A percentile compares a stretch with the other conserved stretches of the same genome.
These are phyloP conservation scores for Colletotrichum liriopes DNA, from an alignment of 2,329 filamentous ascomycete species.

Conservation along the genomic window DNA sequence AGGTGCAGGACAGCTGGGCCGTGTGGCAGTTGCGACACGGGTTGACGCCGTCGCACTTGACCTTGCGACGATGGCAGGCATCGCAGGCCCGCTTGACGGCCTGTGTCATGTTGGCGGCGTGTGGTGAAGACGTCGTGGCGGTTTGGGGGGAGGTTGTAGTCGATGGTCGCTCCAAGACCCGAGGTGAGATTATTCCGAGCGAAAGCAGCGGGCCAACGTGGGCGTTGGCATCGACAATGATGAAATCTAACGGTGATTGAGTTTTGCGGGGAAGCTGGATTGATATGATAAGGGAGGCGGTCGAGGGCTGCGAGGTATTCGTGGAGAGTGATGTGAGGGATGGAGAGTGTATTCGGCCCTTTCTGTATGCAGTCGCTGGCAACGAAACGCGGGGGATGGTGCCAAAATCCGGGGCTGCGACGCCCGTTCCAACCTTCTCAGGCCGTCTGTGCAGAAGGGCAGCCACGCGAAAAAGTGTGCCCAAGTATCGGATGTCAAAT, in stretches of 20 bases:
- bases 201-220: conserved; percentile 9
- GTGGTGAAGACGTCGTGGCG: conserved; percentile 27
- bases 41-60: conserved; percentile 80
- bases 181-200: conserved; percentile 13
- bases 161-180: background rate
- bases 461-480: background rate
- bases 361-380: conserved; percentile 41
- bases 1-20: conserved; percentile 78
- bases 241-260: conserved; percentile 28
- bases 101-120: conserved; percentile 59
- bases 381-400: conserved; percentile 43
- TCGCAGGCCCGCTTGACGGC: conserved; percentile 78
- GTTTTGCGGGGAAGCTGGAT: conserved; percentile 41
- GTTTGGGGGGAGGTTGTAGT: conserved; percentile 4
- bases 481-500: background rate
- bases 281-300: conserved; percentile 37
- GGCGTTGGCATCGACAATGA: conserved; percentile 36
- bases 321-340: conserved; percentile 33
- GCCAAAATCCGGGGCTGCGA: conserved; percentile 43
- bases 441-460: conserved; percentile 29
- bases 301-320: conserved; percentile 17
- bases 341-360: conserved; percentile 43
- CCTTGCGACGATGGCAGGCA: conserved; percentile 81
- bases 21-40: conserved; percentile 81
- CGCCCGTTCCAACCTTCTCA: conserved; percentile 36